phyloP scores from a whole-genome alignment of 2,329 filamentous ascomycete species.

The Trichoderma lentiforme region DNA sequence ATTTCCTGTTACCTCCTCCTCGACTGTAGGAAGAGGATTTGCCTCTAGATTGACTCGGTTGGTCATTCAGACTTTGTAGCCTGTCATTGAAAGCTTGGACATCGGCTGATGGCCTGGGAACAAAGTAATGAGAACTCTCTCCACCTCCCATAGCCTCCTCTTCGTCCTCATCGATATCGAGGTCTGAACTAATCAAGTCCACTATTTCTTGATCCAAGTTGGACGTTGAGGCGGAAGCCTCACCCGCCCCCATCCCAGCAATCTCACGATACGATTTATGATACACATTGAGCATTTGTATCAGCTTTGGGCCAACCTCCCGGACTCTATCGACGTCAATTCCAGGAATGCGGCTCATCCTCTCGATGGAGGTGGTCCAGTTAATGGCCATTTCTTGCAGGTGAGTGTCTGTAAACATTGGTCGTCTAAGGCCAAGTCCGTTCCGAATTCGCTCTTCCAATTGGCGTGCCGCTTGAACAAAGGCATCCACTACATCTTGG shows the following conservation, averaged over 20 bases:
- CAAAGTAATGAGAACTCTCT: constrained; percentile 49
- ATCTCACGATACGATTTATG: constrained; percentile 44
- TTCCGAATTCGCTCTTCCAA: constrained; percentile 61
- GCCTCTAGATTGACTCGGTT: constrained; percentile 26
- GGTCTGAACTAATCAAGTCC: constrained; percentile 51
- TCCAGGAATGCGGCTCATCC: constrained; percentile 61
- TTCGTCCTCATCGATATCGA: constrained; percentile 37
- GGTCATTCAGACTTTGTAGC: constrained; percentile 30
- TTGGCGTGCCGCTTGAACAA: constrained; percentile 59
- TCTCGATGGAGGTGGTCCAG: constrained; percentile 59
- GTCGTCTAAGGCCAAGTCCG: constrained; percentile 52
- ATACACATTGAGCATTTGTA: constrained; percentile 54
- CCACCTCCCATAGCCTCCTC: constrained; percentile 38
- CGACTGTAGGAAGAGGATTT: constrained; percentile 25
- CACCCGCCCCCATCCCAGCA: not conserved
- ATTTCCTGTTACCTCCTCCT: constrained; percentile 30
- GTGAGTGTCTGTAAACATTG: constrained; percentile 66
- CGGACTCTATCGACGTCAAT: constrained; percentile 62
- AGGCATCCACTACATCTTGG: constrained; percentile 59
- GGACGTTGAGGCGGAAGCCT: constrained; percentile 23
- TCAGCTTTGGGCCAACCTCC: constrained; percentile 58
- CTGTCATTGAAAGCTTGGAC: constrained; percentile 36
- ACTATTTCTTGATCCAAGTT: constrained; percentile 43
- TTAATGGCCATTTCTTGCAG: constrained; percentile 70
- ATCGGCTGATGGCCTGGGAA: constrained; percentile 26